These are phyloP conservation scores for Coemansia sp. DNA, from an alignment of 192 early-diverging fungal genomes.

Conservation along the genomic window DNA sequence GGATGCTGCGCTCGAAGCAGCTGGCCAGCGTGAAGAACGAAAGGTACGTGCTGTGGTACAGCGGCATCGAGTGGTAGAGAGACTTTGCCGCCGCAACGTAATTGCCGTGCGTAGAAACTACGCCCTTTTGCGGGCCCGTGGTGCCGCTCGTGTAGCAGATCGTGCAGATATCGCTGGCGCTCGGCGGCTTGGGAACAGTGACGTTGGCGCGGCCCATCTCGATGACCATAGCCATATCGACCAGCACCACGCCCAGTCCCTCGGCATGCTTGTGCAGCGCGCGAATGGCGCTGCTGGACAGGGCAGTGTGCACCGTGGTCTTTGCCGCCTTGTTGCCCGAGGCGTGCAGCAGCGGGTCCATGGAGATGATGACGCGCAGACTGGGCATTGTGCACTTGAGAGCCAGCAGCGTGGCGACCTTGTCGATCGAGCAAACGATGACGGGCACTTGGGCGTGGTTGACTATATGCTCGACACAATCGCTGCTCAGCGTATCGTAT, in stretches of 20 bases:
- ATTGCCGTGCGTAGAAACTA: conserved; percentile 72
- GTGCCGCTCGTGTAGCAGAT: conserved; percentile 87
- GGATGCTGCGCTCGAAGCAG: conserved; percentile 73
- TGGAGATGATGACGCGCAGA: conserved; percentile 72
- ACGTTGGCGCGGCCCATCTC: conserved; percentile 59
- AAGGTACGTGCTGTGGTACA: conserved; percentile 39
- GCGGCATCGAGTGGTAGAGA: conserved; percentile 8
- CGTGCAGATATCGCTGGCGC: conserved; percentile 65
- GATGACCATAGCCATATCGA: conserved; percentile 61
- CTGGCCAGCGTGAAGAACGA: conserved; percentile 91
- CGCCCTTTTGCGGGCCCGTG: conserved; percentile 74
- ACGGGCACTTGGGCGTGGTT: conserved; percentile 74
- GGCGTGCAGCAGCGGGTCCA: conserved; percentile 61
- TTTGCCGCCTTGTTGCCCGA: neutral
- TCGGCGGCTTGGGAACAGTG: conserved; percentile 60
- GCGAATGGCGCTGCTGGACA: conserved; percentile 11
- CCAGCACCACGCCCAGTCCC: conserved; percentile 61
- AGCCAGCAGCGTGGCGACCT: conserved; percentile 60
- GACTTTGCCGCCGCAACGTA: conserved; percentile 54
- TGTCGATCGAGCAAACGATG: conserved; percentile 64
- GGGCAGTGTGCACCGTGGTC: conserved; percentile 7
- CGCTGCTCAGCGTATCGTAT: conserved; percentile 86
- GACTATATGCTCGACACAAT: conserved; percentile 77
- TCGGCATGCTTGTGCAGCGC: conserved; percentile 57
- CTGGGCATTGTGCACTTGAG: conserved; percentile 57